Conservation (phyloP, 768 basidiomycete genomes). For the Psilocybe sp. region DNA sequence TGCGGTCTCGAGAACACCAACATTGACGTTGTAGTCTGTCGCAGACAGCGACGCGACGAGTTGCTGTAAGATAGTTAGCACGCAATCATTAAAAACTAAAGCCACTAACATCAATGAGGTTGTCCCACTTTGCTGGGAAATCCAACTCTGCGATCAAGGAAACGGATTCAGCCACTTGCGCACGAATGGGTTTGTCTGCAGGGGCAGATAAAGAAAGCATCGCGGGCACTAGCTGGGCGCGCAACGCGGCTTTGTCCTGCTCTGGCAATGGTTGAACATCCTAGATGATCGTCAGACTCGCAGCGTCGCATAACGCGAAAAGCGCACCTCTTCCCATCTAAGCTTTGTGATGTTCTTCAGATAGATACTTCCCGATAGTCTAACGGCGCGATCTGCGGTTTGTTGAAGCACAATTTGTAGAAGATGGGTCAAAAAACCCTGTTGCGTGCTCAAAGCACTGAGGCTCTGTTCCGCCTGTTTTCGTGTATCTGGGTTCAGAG, state of each 20-base stretch:
- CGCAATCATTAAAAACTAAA: not conserved
- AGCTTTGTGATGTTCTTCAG: conserved; percentile 89
- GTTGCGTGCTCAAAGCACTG: conserved; percentile 59
- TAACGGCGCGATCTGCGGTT: conserved; percentile 62
- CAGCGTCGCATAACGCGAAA: not conserved
- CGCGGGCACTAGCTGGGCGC: conserved; percentile 78
- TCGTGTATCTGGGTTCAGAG: conserved; percentile 64
- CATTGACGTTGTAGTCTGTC: conserved; percentile 80
- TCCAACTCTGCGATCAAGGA: conserved; percentile 89
- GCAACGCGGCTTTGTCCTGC: conserved; percentile 70
- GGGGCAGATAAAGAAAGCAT: conserved; percentile 85
- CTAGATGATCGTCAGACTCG: conserved; percentile 31
- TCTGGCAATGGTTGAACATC: conserved; percentile 71
- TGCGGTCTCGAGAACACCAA: conserved; percentile 89
- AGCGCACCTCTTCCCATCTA: conserved; percentile 83
- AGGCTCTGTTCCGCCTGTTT: conserved; percentile 84
- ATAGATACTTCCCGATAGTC: conserved; percentile 85
- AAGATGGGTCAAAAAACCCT: conserved; percentile 77
- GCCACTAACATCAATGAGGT: conserved; percentile 81
- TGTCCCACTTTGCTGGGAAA: conserved; percentile 86
- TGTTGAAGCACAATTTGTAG: conserved; percentile 75
- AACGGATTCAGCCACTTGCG: conserved; percentile 91
- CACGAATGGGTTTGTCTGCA: conserved; percentile 67
- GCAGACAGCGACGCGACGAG: conserved; percentile 79
- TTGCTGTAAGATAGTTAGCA: conserved; percentile 53